Evolutionary conservation across 768 basidiomycete genomes (phyloP).

Genomic region (Rhodosporidiobolus sp.): DNA sequence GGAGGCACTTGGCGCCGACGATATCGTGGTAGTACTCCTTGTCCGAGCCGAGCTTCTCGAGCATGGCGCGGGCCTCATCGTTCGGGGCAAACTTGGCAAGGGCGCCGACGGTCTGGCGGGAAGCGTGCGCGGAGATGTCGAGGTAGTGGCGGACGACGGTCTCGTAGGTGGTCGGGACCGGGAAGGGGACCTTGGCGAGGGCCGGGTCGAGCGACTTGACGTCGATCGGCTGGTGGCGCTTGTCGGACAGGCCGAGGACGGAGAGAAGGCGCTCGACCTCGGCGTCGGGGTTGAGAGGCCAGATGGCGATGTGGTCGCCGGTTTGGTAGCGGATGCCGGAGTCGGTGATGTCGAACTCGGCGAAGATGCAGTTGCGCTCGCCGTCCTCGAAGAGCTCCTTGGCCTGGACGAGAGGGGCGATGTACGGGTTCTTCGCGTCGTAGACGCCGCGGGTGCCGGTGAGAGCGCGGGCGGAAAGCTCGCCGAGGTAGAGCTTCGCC

Average conservation of each 20-base stretch:
- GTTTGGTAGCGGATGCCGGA: slow-evolving; percentile 98
- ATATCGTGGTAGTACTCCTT: slow-evolving; percentile 81
- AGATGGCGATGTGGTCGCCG: slow-evolving; percentile 95
- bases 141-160: slow-evolving; percentile 94
- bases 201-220: slow-evolving; percentile 98
- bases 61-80: slow-evolving; percentile 66
- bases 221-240: slow-evolving; percentile 76
- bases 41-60: slow-evolving; percentile 74
- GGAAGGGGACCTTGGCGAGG: slow-evolving; percentile 97
- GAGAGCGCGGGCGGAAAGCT: slow-evolving; percentile 90
- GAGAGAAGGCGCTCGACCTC: slow-evolving; percentile 87
- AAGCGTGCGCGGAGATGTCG: slow-evolving; percentile 90
- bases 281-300: slow-evolving; percentile 89
- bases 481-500: slow-evolving; percentile 93
- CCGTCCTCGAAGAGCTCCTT: slow-evolving; percentile 78
- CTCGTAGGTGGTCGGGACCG: slow-evolving; percentile 88
- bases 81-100: slow-evolving; percentile 84
- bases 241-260: slow-evolving; percentile 75
- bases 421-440: slow-evolving; percentile 95
- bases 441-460: slow-evolving; percentile 92
- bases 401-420: slow-evolving; percentile 71
- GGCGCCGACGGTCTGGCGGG: slow-evolving; percentile 85
- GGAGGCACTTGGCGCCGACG: slow-evolving; percentile 68
- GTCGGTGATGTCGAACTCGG: slow-evolving; percentile 89
- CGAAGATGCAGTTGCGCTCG: slow-evolving; percentile 87